Percentiles rank a stretch among this genome's conserved stretches.
Evolutionary conservation across 306 rosid species (phyloP).

Genomic region (Ziziphus jujuba): DNA sequence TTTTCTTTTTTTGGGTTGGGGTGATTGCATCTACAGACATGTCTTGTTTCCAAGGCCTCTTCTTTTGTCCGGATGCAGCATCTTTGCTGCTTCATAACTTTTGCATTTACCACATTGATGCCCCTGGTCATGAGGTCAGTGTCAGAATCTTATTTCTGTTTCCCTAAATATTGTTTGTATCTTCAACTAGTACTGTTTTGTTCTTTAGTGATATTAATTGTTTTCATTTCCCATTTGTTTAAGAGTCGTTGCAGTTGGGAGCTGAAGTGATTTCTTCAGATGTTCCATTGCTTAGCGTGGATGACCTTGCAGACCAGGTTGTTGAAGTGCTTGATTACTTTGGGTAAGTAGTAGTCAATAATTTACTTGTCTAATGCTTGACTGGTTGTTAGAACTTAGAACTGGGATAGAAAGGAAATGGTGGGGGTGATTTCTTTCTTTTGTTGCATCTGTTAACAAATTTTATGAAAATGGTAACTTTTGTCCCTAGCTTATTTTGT

Average conservation of each 20-base stretch:
- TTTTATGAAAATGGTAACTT: neutral
- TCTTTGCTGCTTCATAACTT: conserved; percentile 84
- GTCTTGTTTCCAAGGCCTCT: conserved; percentile 80
- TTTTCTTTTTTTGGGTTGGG: neutral
- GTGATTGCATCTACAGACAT: conserved; percentile 43
- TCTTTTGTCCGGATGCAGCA: conserved; percentile 77
- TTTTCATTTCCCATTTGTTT: conserved; percentile 42
- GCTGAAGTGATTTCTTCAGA: conserved; percentile 85
- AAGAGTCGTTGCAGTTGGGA: conserved; percentile 81
- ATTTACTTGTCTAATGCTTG: neutral
- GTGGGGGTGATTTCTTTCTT: too few relatives aligned
- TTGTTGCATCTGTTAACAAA: too few relatives aligned
- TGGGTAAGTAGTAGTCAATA: conserved; percentile 40
- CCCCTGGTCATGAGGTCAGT: conserved; percentile 93
- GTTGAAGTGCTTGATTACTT: conserved; percentile 88
- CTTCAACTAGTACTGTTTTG: too few relatives aligned
- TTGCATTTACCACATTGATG: conserved; percentile 87
- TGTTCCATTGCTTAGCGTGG: conserved; percentile 73
- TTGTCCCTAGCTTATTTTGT: neutral
- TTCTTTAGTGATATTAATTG: conserved; percentile 22
- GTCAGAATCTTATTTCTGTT: conserved; percentile 14
- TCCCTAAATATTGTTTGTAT: neutral
- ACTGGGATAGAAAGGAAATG: neutral
- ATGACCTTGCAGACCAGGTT: conserved; percentile 79
- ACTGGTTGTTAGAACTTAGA: neutral